Base-by-base conservation (phyloP, 345 rosid genomes). In the Alliaria petiolata region DNA sequence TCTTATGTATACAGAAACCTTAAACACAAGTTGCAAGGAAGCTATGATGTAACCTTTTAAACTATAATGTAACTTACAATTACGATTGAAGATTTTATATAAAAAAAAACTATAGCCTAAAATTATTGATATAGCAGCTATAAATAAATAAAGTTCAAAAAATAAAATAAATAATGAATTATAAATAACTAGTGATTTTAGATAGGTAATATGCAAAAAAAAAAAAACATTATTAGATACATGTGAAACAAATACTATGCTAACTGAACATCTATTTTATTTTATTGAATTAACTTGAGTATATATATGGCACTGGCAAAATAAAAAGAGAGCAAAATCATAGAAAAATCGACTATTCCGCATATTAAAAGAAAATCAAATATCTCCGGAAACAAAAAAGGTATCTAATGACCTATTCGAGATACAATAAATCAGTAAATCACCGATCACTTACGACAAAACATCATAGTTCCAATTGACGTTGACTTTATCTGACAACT, bases 401-500 rank as follows among this genome's bases (percentile, higher is more conserved):
- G n/a, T n/a, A n/a, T n/a, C n/a, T n/a, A n/a, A n/a, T n/a, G n/a
- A n/a, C n/a, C n/a, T n/a, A n/a, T n/a, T n/a, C n/a, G n/a, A n/a
- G n/a, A n/a, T 7, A 19, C 9, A 8, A 50, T 14, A 54, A 56
- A 64, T 16, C 58, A 13, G 62, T 11, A 57, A 19, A 57, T 15
- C 38, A 50, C 31, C 47, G 22, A 50, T n/a, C 46, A 61, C 15
- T 52, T 16, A 35, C 57, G 78, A 61, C 74, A 52, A 67, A 16
- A 54, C 9, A 75, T 25, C 50, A 53, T 49, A 67, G 63, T 42
- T 43, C 31, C 11, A 60, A 67, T 28, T 52, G 78, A 67, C 64
- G 51, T 75, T 60, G 69, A 67, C 69, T 67, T 42, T 67, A 43
- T 51, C 47, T 50, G 68, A 59, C 56, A 51, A 60, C 43, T 43